These are phyloP conservation scores for Dothideomycetes sp. DNA, from an alignment of 2,329 filamentous ascomycete genomes.

Conservation along the genomic window DNA sequence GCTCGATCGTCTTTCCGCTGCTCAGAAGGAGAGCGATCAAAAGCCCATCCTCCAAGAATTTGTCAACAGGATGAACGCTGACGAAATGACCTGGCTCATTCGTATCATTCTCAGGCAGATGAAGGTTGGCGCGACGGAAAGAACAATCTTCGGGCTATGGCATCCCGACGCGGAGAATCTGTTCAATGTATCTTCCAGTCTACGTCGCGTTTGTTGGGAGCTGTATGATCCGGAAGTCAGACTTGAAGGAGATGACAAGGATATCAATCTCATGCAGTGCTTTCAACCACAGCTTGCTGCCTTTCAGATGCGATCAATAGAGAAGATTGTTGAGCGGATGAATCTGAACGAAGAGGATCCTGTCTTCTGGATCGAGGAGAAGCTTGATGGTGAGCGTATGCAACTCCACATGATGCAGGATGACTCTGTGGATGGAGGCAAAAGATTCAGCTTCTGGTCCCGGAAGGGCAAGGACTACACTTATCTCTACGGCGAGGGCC, in stretches of 20 bases:
- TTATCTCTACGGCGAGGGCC: conserved; percentile 74
- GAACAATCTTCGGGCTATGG: conserved; percentile 65
- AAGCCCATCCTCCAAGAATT: conserved; percentile 70
- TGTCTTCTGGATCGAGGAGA: conserved; percentile 95
- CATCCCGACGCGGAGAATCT: conserved; percentile 42
- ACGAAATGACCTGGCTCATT: conserved; percentile 90
- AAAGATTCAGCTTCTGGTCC: conserved; percentile 80
- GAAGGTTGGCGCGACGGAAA: conserved; percentile 70
- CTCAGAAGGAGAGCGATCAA: conserved; percentile 74
- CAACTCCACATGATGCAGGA: conserved; percentile 86
- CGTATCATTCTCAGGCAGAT: conserved; percentile 80
- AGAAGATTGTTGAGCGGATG: conserved; percentile 63
- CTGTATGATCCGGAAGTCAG: conserved; percentile 62
- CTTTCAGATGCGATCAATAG: conserved; percentile 75
- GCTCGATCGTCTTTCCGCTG: conserved; percentile 65
- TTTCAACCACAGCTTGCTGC: conserved; percentile 94
- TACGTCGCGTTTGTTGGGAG: conserved; percentile 91
- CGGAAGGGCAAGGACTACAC: conserved; percentile 94
- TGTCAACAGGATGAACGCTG: conserved; percentile 82
- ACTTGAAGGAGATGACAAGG: conserved; percentile 63
- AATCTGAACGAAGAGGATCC: conserved; percentile 57
- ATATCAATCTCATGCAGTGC: conserved; percentile 78
- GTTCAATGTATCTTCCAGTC: conserved; percentile 83
- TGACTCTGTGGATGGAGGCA: conserved; percentile 53
- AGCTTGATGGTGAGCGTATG: conserved; percentile 93